Conservation (phyloP, 2,329 filamentous ascomycete genomes). For the Penicillium vulpinum region DNA sequence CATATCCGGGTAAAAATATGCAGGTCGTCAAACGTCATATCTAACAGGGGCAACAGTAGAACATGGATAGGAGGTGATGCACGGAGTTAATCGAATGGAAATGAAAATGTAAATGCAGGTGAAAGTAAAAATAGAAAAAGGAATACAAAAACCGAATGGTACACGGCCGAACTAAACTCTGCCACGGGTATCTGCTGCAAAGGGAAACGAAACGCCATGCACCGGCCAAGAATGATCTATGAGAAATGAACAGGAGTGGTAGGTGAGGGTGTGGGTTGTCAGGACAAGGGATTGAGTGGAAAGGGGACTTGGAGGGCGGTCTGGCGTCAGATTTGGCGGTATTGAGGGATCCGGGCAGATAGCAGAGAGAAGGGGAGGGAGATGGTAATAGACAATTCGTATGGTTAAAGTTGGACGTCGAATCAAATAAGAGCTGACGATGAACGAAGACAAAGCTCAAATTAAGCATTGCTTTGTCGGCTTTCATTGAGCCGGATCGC, state of each 20-base stretch:
- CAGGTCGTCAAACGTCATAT: slow-evolving; percentile 18
- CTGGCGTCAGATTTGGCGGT: neutral
- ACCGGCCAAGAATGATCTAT: slow-evolving; percentile 14
- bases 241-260: slow-evolving; percentile 2
- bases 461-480: slow-evolving; percentile 24
- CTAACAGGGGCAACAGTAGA: neutral
- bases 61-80: neutral
- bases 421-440: neutral
- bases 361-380: neutral
- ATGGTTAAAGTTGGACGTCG: neutral
- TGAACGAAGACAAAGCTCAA: neutral
- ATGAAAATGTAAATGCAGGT: slow-evolving; percentile 5
- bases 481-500: slow-evolving; percentile 45
- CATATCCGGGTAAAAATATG: slow-evolving; percentile 12
- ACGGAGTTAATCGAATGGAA: neutral
- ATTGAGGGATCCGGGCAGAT: neutral
- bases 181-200: slow-evolving; percentile 23
- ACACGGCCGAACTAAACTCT: slow-evolving; percentile 12
- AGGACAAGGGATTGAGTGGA: neutral
- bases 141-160: slow-evolving; percentile 2
- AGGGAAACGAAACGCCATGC: slow-evolving; percentile 23
- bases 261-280: neutral
- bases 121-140: neutral
- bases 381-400: neutral
- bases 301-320: neutral